Evolutionary conservation across 2,329 filamentous ascomycete genomes (phyloP).

Genomic region (Penicillium sclerotigenum): DNA sequence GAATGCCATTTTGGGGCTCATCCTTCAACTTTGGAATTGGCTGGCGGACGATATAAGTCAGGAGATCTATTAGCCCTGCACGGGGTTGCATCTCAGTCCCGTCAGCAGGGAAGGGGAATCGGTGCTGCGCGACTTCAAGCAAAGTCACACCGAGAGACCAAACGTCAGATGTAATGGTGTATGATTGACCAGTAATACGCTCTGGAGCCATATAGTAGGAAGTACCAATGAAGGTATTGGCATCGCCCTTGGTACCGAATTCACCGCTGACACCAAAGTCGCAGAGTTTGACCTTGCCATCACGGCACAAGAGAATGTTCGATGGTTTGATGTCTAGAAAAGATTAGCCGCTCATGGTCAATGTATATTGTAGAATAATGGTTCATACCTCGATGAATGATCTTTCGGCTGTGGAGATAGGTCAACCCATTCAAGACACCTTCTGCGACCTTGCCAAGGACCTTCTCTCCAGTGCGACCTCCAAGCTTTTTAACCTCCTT

Average conservation of each 20-base stretch:
- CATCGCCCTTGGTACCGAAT: slow-evolving; percentile 97
- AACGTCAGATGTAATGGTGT: slow-evolving; percentile 97
- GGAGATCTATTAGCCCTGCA: slow-evolving; percentile 86
- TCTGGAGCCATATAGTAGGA: slow-evolving; percentile 99
- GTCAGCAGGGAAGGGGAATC: slow-evolving; percentile 96
- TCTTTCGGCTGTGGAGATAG: slow-evolving; percentile 91
- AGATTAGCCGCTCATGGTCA: slow-evolving; percentile 10
- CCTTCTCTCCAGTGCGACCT: slow-evolving; percentile 92
- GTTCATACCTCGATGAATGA: slow-evolving; percentile 76
- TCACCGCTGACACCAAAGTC: slow-evolving; percentile 98
- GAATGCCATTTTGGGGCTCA: slow-evolving; percentile 81
- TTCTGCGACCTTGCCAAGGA: slow-evolving; percentile 93
- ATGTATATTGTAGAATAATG: not conserved
- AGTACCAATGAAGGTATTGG: slow-evolving; percentile 97
- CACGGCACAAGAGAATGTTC: slow-evolving; percentile 89
- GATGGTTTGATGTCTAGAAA: slow-evolving; percentile 85
- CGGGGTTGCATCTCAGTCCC: slow-evolving; percentile 92
- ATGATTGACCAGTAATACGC: slow-evolving; percentile 93
- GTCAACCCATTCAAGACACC: slow-evolving; percentile 90
- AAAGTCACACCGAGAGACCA: slow-evolving; percentile 97
- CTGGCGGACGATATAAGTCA: slow-evolving; percentile 97
- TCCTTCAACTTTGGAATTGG: slow-evolving; percentile 94
- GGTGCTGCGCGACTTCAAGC: slow-evolving; percentile 97
- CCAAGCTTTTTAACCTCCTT: slow-evolving; percentile 94
- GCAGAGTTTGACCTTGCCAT: slow-evolving; percentile 93